Conservation (phyloP, 208 protist genomes). For the Acanthamoeba royreba region DNA sequence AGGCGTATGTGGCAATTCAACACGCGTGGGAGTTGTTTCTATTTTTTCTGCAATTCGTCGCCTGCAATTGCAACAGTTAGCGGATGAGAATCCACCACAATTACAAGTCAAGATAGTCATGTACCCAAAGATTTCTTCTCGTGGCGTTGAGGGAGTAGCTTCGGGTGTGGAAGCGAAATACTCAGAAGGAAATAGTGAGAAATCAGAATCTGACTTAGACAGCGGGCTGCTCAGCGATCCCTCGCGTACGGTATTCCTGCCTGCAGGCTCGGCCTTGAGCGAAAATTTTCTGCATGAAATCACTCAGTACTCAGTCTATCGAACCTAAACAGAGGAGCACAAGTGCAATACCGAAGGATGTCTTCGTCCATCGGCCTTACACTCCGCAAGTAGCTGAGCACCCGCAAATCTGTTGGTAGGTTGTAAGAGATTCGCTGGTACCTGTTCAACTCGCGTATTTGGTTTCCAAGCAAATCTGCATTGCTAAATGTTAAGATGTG, state of each 20-base stretch:
- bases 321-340: background rate
- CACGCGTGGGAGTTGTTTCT: too few relatives aligned
- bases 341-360: background rate
- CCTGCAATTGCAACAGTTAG: background rate
- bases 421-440: background rate
- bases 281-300: background rate
- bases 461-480: background rate
- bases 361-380: conserved; percentile 7
- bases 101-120: background rate
- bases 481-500: background rate
- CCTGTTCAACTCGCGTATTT: background rate
- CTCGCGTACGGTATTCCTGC: background rate
- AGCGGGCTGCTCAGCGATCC: background rate
- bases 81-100: background rate
- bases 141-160: background rate
- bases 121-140: background rate
- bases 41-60: too few relatives aligned
- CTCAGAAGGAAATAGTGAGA: background rate
- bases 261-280: background rate
- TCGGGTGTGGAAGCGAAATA: background rate
- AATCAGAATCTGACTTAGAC: background rate
- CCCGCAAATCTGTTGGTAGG: background rate
- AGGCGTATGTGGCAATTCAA: too few relatives aligned
- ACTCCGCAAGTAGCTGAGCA: background rate
- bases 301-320: background rate